phyloP scores from a whole-genome alignment of 2,329 filamentous ascomycete species.

The Ceratocystis destructans region DNA sequence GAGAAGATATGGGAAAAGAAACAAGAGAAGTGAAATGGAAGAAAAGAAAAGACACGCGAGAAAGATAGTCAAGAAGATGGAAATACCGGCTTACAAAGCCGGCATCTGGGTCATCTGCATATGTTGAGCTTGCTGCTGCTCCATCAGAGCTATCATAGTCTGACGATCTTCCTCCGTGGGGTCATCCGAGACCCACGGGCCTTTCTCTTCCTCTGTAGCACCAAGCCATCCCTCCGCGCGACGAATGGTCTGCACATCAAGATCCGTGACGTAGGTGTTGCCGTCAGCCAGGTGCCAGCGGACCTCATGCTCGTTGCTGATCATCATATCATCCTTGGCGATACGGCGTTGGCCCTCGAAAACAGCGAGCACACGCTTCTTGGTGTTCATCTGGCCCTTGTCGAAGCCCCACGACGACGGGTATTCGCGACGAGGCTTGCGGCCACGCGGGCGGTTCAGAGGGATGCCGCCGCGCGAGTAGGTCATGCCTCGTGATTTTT shows the following conservation, averaged over 20 bases:
- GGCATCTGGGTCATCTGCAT: conserved; percentile 3
- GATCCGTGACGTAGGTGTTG: conserved; percentile 75
- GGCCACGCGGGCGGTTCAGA: conserved; percentile 47
- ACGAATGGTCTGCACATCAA: conserved; percentile 81
- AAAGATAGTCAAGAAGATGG: neutral
- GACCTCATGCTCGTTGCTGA: conserved; percentile 87
- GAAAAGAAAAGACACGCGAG: conserved; percentile 5
- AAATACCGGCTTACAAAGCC: neutral
- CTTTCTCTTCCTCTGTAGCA: conserved; percentile 76
- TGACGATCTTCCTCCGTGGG: conserved; percentile 49
- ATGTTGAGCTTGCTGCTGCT: neutral
- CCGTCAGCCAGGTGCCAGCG: conserved; percentile 65
- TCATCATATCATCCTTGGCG: conserved; percentile 98
- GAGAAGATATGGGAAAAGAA: conserved; percentile 11
- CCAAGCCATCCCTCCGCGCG: conserved; percentile 72
- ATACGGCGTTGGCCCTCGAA: conserved; percentile 79
- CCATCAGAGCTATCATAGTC: conserved; percentile 30
- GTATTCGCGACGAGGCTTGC: conserved; percentile 88
- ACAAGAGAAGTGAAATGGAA: conserved; percentile 15
- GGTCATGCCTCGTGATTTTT: conserved; percentile 60
- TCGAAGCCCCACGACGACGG: conserved; percentile 88
- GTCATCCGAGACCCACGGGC: conserved; percentile 66
- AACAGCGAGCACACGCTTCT: conserved; percentile 87
- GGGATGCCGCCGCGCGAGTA: conserved; percentile 62
- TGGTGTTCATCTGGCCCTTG: conserved; percentile 91